phyloP scores from a whole-genome alignment of 176 grass and related monocot genomes.

The Oryza glaberrima region DNA sequence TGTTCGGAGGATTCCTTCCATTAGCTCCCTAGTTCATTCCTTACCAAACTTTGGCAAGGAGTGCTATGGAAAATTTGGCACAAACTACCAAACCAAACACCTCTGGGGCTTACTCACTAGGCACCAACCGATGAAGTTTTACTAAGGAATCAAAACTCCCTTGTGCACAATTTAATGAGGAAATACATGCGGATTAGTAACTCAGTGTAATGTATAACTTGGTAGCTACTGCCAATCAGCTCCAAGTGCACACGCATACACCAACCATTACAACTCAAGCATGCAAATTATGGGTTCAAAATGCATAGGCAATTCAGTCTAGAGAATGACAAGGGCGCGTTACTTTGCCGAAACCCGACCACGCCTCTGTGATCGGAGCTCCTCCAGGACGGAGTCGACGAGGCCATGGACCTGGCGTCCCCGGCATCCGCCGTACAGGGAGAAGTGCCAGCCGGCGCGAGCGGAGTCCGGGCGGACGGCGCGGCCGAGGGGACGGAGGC shows the following conservation, averaged over 20 bases:
- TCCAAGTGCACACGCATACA: not conserved
- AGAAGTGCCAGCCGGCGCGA: conserved; percentile 25
- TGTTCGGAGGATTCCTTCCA: not conserved
- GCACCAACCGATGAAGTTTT: not conserved
- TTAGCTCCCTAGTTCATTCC: not conserved
- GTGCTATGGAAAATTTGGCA: not conserved
- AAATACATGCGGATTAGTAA: not conserved
- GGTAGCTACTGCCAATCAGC: not conserved
- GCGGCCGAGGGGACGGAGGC: conserved; percentile 42
- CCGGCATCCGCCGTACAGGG: conserved; percentile 22
- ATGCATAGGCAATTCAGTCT: not conserved
- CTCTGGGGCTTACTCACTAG: not conserved
- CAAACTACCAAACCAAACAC: not conserved
- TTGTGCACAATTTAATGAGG: not conserved
- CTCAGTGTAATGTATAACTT: not conserved
- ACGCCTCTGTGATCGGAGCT: conserved; percentile 56
- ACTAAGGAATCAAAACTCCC: not conserved
- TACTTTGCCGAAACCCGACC: conserved; percentile 64
- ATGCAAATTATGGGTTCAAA: not conserved
- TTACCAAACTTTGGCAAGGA: not conserved
- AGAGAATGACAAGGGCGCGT: not conserved
- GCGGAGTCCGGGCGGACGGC: conserved; percentile 17
- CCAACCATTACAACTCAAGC: not conserved
- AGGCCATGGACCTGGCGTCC: conserved; percentile 49
- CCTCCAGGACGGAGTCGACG: conserved; percentile 65